phyloP scores from a whole-genome alignment of 768 basidiomycete genomes.

The Leucosporidium scottii region DNA sequence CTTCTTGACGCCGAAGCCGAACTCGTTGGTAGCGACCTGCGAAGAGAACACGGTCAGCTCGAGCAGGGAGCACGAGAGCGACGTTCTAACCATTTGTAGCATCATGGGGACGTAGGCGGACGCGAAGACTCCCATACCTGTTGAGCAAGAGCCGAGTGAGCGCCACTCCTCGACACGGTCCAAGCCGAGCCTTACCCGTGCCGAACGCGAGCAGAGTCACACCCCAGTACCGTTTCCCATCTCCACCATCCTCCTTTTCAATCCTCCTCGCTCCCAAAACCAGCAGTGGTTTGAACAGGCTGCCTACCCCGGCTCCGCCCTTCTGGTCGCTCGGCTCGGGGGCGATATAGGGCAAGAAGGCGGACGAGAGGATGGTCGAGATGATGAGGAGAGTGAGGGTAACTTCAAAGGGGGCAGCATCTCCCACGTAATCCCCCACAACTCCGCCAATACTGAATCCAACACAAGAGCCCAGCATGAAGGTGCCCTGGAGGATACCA shows the following conservation, averaged over 20 bases:
- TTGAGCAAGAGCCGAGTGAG: too few species aligned
- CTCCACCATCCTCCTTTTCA: conserved; percentile 13
- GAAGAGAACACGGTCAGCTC: not conserved
- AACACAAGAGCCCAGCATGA: conserved; percentile 34
- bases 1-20: conserved; percentile 33
- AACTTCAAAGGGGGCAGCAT: conserved; percentile 38
- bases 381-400: conserved; percentile 37
- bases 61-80: not conserved
- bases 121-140: conserved; percentile 36
- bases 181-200: conserved; percentile 31
- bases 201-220: conserved; percentile 33
- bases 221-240: conserved; percentile 24
- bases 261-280: conserved; percentile 34
- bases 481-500: conserved; percentile 38
- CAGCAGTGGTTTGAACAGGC: conserved; percentile 37
- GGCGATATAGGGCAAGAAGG: conserved; percentile 41
- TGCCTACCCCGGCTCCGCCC: conserved; percentile 17
- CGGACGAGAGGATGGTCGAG: conserved; percentile 25
- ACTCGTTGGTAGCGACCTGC: conserved; percentile 8
- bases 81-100: conserved; percentile 38
- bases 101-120: conserved; percentile 39
- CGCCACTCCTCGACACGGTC: not conserved
- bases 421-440: conserved; percentile 31
- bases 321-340: conserved; percentile 18
- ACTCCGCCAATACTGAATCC: conserved; percentile 35